These are phyloP conservation scores for Mycena filopes DNA, from an alignment of 768 basidiomycete genomes.

Conservation along the genomic window DNA sequence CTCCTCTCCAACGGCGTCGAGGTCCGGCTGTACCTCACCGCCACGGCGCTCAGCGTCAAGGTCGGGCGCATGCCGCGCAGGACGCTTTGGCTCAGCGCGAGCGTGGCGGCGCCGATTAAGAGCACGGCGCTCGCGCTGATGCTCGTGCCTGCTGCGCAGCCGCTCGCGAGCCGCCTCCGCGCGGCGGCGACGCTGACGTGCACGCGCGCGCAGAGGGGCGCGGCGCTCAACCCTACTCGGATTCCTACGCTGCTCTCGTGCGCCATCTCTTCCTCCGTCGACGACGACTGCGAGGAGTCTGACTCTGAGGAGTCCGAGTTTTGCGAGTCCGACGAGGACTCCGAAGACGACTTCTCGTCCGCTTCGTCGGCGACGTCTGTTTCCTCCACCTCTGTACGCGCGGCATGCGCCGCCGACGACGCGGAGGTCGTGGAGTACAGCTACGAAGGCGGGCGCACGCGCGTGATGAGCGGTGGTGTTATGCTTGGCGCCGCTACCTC, in stretches of 20 bases:
- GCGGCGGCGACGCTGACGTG: background rate
- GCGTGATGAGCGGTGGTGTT: too few species aligned
- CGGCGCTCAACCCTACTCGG: too few species aligned
- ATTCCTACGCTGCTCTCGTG: background rate
- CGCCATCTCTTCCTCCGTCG: background rate
- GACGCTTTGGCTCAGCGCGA: background rate
- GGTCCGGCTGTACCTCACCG: background rate
- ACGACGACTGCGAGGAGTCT: too few species aligned
- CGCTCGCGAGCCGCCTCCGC: background rate
- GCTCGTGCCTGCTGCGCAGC: background rate
- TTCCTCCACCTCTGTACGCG: background rate
- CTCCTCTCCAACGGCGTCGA: constrained; percentile 16
- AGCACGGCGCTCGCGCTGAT: too few species aligned
- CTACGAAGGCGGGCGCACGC: too few species aligned
- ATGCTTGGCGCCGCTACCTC: too few species aligned
- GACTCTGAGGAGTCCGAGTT: too few species aligned
- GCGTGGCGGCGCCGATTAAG: background rate
- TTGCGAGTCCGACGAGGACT: too few species aligned
- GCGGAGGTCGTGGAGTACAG: background rate
- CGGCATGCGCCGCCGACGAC: background rate
- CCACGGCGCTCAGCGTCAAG: background rate
- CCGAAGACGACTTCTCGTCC: too few species aligned
- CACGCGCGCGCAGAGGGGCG: too few species aligned
- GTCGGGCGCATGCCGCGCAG: constrained; percentile 5
- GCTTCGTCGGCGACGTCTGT: too few species aligned